Conservation (phyloP, 2,329 filamentous ascomycete genomes). For the Ceratocystis ficicola region DNA sequence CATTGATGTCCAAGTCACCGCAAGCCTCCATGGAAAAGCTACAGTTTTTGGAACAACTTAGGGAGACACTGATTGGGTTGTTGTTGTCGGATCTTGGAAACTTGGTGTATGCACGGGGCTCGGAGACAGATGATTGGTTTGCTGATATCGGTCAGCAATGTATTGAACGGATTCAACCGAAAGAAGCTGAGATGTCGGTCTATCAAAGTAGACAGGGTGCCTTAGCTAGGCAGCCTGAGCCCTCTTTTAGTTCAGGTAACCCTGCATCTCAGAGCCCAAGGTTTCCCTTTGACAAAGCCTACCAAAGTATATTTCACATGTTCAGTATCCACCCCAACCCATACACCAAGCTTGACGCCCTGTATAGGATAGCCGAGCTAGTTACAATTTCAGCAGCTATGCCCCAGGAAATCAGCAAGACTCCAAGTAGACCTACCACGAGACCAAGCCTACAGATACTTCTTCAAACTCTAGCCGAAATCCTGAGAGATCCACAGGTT, state of each 20-base stretch:
- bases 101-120: constrained; percentile 73
- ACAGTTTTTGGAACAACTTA: constrained; percentile 64
- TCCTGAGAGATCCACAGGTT: constrained; percentile 55
- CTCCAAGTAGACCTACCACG: constrained; percentile 40
- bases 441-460: constrained; percentile 47
- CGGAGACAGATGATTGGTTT: constrained; percentile 89
- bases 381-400: constrained; percentile 60
- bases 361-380: constrained; percentile 72
- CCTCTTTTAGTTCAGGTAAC: background rate
- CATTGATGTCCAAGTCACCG: constrained; percentile 48
- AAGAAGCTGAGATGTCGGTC: background rate
- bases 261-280: constrained; percentile 33
- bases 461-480: constrained; percentile 50
- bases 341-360: constrained; percentile 67
- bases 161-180: constrained; percentile 47
- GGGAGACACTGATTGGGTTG: constrained; percentile 69
- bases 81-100: constrained; percentile 82
- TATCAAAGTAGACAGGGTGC: background rate
- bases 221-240: background rate
- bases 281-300: constrained; percentile 72
- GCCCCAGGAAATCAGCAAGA: constrained; percentile 50
- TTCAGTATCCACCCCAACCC: constrained; percentile 87
- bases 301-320: constrained; percentile 65
- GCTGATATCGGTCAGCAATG: constrained; percentile 53
- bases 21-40: constrained; percentile 53